Conservation (phyloP, 176 grass and related monocot species). For the Aegilops tauschii region DNA sequence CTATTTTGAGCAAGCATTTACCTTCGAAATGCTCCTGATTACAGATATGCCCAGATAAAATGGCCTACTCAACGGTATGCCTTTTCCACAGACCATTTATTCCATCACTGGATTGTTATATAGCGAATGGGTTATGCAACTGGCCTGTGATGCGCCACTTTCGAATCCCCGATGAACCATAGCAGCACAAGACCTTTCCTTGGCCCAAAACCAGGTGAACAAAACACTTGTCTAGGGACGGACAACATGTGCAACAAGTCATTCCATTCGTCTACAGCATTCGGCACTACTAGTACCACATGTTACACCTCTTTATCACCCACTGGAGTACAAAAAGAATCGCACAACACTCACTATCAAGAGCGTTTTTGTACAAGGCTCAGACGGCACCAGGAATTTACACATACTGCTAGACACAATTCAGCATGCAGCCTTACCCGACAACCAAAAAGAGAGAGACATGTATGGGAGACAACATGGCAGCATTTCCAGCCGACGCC, state of each 20-base stretch:
- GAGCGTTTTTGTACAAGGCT: conserved; percentile 37
- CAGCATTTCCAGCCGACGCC: conserved; percentile 25
- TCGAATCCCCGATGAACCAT: background rate
- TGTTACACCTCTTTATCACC: background rate
- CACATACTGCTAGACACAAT: conserved; percentile 35
- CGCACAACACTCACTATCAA: conserved; percentile 1
- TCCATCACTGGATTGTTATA: too few relatives aligned
- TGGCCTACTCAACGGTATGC: background rate
- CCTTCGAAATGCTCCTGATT: background rate
- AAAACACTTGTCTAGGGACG: too few relatives aligned
- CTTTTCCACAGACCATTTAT: background rate
- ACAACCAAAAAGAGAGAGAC: conserved; percentile 11
- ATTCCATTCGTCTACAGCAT: background rate
- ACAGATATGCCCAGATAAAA: background rate
- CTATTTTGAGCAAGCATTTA: background rate
- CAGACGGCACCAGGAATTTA: conserved; percentile 28
- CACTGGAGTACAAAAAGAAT: conserved; percentile 25
- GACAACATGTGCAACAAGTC: background rate
- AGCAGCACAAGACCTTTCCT: background rate
- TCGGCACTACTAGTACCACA: background rate
- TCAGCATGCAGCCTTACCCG: conserved; percentile 16
- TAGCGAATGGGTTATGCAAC: background rate
- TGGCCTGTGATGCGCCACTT: too few relatives aligned
- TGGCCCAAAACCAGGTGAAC: too few relatives aligned
- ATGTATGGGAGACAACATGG: conserved; percentile 20